Percentiles rank a stretch among this genome's conserved stretches.
Evolutionary conservation across 257 asterid genomes (phyloP).

Genomic region (Cynanchum wilfordii): DNA sequence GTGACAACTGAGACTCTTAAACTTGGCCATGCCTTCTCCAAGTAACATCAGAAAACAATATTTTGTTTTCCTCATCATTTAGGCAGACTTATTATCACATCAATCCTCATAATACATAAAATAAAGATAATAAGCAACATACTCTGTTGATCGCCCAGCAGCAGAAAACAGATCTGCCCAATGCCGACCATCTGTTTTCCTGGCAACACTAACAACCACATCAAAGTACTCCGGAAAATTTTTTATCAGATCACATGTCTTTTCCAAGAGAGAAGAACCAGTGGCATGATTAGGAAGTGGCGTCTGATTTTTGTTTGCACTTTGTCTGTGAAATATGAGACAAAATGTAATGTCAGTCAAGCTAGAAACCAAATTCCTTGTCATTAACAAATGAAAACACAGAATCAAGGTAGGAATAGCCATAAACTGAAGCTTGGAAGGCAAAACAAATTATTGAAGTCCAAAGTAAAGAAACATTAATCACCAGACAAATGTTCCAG

Average conservation of each 20-base stretch:
- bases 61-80: neutral
- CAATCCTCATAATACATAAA: neutral
- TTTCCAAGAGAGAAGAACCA: conserved; percentile 62
- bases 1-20: neutral
- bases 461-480: neutral
- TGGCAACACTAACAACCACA: conserved; percentile 98
- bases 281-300: conserved; percentile 37
- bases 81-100: neutral
- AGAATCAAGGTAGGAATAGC: neutral
- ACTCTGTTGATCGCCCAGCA: conserved; percentile 98
- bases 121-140: conserved; percentile 26
- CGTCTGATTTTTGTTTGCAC: conserved; percentile 54
- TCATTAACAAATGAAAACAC: neutral
- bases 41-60: neutral
- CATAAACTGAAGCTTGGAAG: neutral
- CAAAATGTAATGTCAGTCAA: neutral
- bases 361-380: neutral
- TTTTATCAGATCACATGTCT: conserved; percentile 93
- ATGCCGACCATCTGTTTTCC: conserved; percentile 99
- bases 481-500: neutral
- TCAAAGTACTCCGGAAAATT: conserved; percentile 92
- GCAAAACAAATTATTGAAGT: neutral
- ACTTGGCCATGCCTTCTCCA: neutral
- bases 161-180: conserved; percentile 97
- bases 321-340: conserved; percentile 52